Base-by-base conservation (phyloP, 371 early-diverging fungal genomes). In the Apophysomyces variabilis region DNA sequence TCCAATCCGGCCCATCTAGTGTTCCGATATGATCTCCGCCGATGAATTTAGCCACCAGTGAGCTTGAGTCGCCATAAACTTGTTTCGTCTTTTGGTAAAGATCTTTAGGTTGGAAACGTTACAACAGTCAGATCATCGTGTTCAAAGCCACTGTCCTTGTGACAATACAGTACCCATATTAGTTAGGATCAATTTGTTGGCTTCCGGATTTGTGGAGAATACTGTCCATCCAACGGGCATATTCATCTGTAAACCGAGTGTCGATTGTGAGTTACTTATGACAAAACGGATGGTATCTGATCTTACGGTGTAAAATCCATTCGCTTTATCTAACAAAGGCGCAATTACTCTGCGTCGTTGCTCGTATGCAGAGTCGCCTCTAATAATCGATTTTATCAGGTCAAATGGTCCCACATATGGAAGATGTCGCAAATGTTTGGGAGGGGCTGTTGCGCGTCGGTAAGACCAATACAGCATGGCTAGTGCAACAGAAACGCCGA, bases 1-100 rank as follows among this genome's bases (percentile, higher is more conserved):
- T 72, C 76, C 76, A 76, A 11, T 72, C 69, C 3, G 63, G 45
- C 5, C 71, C 73, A 44, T 66, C 61, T 4, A 50, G 39, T 26
- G 57, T 56, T 1, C 66, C n/a, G 12, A 75, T 57, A 37, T 73
- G 73, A 12, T 45, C 65, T 2, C 61, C 45, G 6, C 58, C 38
- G 13, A 65, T 58, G 57, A 71, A 65, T 41, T 50, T 61, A 21
- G 59, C 62, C 7, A 58, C 12, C 3, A 66, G 36, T 9, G 70
- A 47, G 6, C 54, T 38, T 3, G 57, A 13, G 7, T 58, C 16
- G 5, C 18, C 39, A 26, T 12, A 32, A 2, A 35, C 56, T 13
- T 58, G 14, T 18, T 64, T 38, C 4, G 58, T 35, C 38, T 68
- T 68, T 26, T 63, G 56, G 32, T 63, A 68, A 1, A 68, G 36